Evolutionary conservation across 225 moss, liverwort and hornwort species (phyloP).

Genomic region (Polytrichum formosum): DNA sequence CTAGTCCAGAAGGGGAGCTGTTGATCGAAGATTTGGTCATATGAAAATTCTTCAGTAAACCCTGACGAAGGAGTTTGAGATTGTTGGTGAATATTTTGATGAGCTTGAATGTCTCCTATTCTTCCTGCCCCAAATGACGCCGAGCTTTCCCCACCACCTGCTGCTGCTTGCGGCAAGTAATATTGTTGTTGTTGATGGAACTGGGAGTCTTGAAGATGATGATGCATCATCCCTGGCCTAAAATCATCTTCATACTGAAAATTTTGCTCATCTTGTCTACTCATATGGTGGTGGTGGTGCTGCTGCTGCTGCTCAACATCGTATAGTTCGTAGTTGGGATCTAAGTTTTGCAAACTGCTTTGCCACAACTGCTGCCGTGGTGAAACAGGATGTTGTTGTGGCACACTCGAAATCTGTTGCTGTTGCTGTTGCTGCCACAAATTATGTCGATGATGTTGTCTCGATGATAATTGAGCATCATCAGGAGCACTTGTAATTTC

Average conservation of each 20-base stretch:
- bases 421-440: conserved; percentile 5
- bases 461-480: not conserved
- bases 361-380: conserved; percentile 21
- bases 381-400: conserved; percentile 7
- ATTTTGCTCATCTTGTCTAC: not conserved
- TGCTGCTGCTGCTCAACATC: not conserved
- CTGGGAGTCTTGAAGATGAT: conserved; percentile 5
- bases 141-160: too few species aligned
- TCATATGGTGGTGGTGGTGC: not conserved
- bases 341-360: not conserved
- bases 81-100: not conserved
- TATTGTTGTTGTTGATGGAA: conserved; percentile 10
- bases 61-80: not conserved
- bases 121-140: too few species aligned
- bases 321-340: conserved; percentile 1
- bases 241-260: conserved; percentile 11
- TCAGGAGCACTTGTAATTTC: not conserved
- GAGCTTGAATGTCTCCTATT: conserved; percentile 1
- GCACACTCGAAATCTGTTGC: conserved; percentile 15
- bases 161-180: conserved; percentile 7
- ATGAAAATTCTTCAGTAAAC: conserved; percentile 32
- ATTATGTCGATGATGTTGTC: not conserved
- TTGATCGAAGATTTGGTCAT: conserved; percentile 57
- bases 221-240: conserved; percentile 1
- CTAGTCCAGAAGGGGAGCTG: conserved; percentile 18